Conservation (phyloP, 257 asterid genomes). For the Sherardia arvensis region DNA sequence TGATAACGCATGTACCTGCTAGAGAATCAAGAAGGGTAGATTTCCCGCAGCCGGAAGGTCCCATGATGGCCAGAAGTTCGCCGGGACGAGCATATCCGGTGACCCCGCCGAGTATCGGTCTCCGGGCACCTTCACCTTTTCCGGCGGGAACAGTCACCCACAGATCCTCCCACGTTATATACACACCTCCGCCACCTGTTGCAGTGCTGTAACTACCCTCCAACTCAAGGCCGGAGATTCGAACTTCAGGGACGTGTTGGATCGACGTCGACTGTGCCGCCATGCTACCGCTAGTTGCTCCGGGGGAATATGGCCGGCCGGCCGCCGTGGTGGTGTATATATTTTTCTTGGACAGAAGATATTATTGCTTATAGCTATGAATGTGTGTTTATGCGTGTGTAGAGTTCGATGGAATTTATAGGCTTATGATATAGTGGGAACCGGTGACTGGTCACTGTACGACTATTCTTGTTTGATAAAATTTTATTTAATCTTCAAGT, state of each 20-base stretch:
- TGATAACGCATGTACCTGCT: slow-evolving; percentile 12
- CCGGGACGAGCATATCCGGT: slow-evolving; percentile 27
- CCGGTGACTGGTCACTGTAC: too few species aligned
- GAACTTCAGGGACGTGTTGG: neutral
- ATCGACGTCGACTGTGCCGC: neutral
- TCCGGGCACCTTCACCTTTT: neutral
- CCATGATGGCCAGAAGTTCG: slow-evolving; percentile 26
- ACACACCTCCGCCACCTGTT: slow-evolving; percentile 1
- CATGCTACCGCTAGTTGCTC: neutral
- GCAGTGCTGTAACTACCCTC: neutral
- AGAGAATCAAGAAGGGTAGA: slow-evolving; percentile 31
- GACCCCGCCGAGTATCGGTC: slow-evolving; percentile 20
- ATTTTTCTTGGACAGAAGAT: too few species aligned
- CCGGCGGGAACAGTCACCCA: slow-evolving; percentile 21
- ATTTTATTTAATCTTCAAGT: too few species aligned
- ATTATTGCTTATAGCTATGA: too few species aligned
- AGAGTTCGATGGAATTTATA: too few species aligned
- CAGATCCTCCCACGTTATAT: slow-evolving; percentile 24
- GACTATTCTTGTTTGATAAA: too few species aligned
- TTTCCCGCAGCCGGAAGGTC: slow-evolving; percentile 32
- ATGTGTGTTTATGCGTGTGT: too few species aligned
- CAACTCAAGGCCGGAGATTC: neutral
- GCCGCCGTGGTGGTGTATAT: neutral
- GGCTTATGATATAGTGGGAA: too few species aligned
- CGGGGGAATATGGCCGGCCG: neutral